phyloP scores from a whole-genome alignment of 2,329 filamentous ascomycete genomes.

The Penicillium italicum region DNA sequence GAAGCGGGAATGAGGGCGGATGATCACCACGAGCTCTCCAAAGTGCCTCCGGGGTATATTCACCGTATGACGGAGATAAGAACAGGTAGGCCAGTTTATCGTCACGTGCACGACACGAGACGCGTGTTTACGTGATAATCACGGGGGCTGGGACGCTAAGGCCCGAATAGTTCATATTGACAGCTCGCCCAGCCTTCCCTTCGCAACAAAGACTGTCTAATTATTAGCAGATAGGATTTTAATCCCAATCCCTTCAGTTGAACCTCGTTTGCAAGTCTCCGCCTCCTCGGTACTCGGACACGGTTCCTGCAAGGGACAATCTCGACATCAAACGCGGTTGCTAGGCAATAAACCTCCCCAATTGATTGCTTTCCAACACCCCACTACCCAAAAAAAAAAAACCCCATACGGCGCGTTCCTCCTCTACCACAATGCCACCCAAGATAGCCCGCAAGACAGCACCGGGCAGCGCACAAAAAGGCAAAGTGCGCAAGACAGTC shows the following conservation, averaged over 20 bases:
- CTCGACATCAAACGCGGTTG: conserved; percentile 1
- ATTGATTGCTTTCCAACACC: conserved; percentile 7
- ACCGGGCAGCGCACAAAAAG: conserved; percentile 5
- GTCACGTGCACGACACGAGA: conserved; percentile 8
- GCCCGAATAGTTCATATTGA: conserved; percentile 9
- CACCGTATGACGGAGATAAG: conserved; percentile 9
- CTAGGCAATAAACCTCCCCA: conserved; percentile 1
- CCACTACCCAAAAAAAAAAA: conserved; percentile 3
- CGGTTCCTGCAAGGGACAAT: conserved; percentile 1
- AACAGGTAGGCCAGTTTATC: conserved; percentile 8
- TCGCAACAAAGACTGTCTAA: background rate
- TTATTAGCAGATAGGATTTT: background rate
- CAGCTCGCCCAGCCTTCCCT: background rate
- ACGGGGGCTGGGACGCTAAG: conserved; percentile 13
- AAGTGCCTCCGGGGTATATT: background rate
- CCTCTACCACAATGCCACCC: conserved; percentile 26
- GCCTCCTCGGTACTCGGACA: background rate
- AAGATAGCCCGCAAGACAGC: conserved; percentile 25
- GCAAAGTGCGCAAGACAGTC: conserved; percentile 2
- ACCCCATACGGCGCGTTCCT: background rate
- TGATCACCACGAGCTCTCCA: conserved; percentile 5
- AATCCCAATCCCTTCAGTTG: background rate
- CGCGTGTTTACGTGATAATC: conserved; percentile 7
- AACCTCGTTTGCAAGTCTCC: background rate
- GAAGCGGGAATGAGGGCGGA: background rate